Evolutionary conservation across 768 basidiomycete genomes (phyloP).

Genomic region (Russula brevipes): DNA sequence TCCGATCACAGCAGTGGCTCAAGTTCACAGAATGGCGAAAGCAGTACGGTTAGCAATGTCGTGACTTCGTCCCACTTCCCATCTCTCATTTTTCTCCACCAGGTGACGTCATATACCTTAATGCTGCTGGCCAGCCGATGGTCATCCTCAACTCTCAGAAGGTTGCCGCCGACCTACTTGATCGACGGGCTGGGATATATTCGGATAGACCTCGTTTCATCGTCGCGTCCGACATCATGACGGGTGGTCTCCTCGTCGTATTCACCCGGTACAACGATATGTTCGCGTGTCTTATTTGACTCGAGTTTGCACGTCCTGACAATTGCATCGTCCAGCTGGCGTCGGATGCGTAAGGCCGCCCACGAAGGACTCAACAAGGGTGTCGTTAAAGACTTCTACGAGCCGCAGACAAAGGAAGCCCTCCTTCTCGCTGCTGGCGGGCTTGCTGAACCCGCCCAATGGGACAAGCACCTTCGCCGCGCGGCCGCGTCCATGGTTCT

Average conservation of each 20-base stretch:
- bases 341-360: constrained; percentile 33
- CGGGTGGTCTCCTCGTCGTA: constrained; percentile 22
- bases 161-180: constrained; percentile 31
- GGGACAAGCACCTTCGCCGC: constrained; percentile 34
- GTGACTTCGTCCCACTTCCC: background rate
- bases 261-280: constrained; percentile 22
- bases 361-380: constrained; percentile 34
- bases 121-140: constrained; percentile 23
- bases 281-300: constrained; percentile 1
- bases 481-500: constrained; percentile 31
- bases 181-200: constrained; percentile 31
- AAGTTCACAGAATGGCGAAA: constrained; percentile 22
- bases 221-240: constrained; percentile 24
- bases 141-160: constrained; percentile 31
- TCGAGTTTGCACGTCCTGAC: background rate
- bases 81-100: background rate
- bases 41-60: constrained; percentile 9
- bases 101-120: constrained; percentile 26
- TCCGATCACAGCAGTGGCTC: constrained; percentile 19
- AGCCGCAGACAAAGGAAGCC: constrained; percentile 32
- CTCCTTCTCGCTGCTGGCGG: constrained; percentile 31
- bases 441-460: constrained; percentile 28
- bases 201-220: constrained; percentile 27
- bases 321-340: constrained; percentile 30
- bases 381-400: constrained; percentile 26